These are phyloP conservation scores for Acer yangbiense DNA, from an alignment of 345 rosid genomes.

Conservation along the genomic window DNA sequence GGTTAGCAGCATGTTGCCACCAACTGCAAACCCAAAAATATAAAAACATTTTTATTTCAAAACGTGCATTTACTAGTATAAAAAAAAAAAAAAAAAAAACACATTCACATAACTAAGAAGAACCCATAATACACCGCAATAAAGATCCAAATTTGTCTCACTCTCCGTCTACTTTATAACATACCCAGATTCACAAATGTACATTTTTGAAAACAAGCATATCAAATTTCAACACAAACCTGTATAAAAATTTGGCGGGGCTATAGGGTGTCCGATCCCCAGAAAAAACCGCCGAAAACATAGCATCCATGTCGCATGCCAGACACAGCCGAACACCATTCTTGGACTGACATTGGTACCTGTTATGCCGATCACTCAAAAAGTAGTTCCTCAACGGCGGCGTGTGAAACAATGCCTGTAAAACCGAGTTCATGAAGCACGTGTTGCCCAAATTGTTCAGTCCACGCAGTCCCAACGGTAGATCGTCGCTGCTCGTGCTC, in stretches of 20 bases:
- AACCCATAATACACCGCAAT: neutral
- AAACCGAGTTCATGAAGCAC: constrained; percentile 70
- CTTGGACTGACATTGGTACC: constrained; percentile 46
- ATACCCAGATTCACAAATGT: neutral
- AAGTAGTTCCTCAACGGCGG: constrained; percentile 61
- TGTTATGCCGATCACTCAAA: constrained; percentile 54
- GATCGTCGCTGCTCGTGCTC: constrained; percentile 9
- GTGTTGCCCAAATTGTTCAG: constrained; percentile 64
- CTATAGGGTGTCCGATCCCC: constrained; percentile 63
- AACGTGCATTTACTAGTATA: neutral
- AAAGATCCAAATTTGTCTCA: neutral
- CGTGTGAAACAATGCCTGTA: constrained; percentile 62
- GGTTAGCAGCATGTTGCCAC: constrained; percentile 69
- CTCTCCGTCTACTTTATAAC: neutral
- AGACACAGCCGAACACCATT: constrained; percentile 40
- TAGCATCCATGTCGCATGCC: constrained; percentile 61
- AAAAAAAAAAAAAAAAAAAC: neutral
- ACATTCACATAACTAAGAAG: no score
- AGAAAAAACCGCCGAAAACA: constrained; percentile 53
- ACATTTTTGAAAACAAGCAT: neutral
- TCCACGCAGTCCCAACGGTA: constrained; percentile 56
- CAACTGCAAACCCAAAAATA: constrained; percentile 42
- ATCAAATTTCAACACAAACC: constrained; percentile 29
- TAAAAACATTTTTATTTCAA: constrained; percentile 9
- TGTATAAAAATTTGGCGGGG: constrained; percentile 63